Evolutionary conservation across 2,329 filamentous ascomycete genomes (phyloP).

Genomic region (Alternaria brassicicola): DNA sequence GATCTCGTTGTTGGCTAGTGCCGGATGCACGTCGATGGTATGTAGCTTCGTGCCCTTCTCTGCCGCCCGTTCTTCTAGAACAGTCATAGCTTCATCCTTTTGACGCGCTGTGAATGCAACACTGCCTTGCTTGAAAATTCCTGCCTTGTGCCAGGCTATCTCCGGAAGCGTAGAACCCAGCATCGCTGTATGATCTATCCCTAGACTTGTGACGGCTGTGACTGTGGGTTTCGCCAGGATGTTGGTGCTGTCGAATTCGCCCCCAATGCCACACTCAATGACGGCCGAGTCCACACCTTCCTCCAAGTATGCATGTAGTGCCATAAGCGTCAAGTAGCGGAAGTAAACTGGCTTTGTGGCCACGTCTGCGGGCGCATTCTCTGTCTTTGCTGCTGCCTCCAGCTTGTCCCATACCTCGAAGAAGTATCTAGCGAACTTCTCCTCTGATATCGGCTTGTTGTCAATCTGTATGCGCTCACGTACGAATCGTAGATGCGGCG

Average conservation of each 20-base stretch:
- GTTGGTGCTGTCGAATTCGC: conserved; percentile 92
- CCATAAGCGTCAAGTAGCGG: conserved; percentile 86
- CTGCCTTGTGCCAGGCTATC: conserved; percentile 92
- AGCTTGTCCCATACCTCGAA: conserved; percentile 81
- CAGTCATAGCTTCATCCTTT: conserved; percentile 59
- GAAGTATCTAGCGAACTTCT: conserved; percentile 76
- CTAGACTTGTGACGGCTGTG: conserved; percentile 77
- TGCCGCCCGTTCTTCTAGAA: conserved; percentile 61
- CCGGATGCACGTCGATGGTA: conserved; percentile 57
- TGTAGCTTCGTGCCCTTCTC: conserved; percentile 57
- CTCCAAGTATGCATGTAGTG: conserved; percentile 78
- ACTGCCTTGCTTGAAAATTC: conserved; percentile 75
- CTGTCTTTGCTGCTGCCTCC: conserved; percentile 59
- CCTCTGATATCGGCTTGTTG: conserved; percentile 70
- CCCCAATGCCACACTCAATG: conserved; percentile 92
- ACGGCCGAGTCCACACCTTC: conserved; percentile 80
- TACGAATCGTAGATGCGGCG: conserved; percentile 81
- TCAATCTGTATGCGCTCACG: conserved; percentile 85
- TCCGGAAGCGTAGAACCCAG: conserved; percentile 78
- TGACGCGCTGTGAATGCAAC: conserved; percentile 69
- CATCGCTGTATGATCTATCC: conserved; percentile 83
- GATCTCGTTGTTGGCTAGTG: conserved; percentile 52
- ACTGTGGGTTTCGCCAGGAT: conserved; percentile 74
- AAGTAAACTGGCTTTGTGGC: conserved; percentile 87
- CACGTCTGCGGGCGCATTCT: conserved; percentile 56